Percentiles rank a stretch among this genome's conserved stretches.
Evolutionary conservation across 202 grass and related monocot genomes (phyloP).

Genomic region (Panicum hallii): DNA sequence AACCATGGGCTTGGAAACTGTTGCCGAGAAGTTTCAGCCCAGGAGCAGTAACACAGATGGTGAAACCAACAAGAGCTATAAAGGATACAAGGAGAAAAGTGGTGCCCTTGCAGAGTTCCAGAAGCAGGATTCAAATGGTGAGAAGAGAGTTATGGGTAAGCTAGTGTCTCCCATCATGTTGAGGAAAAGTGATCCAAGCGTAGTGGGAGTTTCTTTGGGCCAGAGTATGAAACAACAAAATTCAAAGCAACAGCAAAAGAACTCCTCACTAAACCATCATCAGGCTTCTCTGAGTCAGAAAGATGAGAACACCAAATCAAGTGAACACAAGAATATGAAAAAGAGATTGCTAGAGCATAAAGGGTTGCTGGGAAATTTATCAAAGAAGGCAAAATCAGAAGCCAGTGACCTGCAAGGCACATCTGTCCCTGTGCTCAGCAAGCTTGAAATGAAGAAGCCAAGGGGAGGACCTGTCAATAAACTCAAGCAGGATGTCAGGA

Average conservation of each 20-base stretch:
- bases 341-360: conserved; percentile 55
- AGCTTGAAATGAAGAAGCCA: conserved; percentile 47
- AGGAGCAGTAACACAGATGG: conserved; percentile 37
- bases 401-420: conserved; percentile 27
- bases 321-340: conserved; percentile 45
- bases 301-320: conserved; percentile 34
- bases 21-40: conserved; percentile 20
- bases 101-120: not conserved
- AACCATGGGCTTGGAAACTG: conserved; percentile 31
- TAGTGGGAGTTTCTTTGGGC: conserved; percentile 56
- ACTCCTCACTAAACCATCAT: conserved; percentile 32
- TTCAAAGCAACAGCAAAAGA: conserved; percentile 56
- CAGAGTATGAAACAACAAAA: conserved; percentile 50
- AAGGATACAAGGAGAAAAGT: conserved; percentile 41
- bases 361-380: conserved; percentile 36
- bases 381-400: conserved; percentile 51
- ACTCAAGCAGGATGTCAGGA: conserved; percentile 77
- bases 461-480: conserved; percentile 52
- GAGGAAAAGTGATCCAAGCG: conserved; percentile 59
- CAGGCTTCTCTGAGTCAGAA: conserved; percentile 41
- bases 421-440: conserved; percentile 39
- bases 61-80: conserved; percentile 35
- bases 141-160: conserved; percentile 52
- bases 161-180: conserved; percentile 48
- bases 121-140: conserved; percentile 39